Evolutionary conservation across 2,329 filamentous ascomycete genomes (phyloP), one percentile per base, ranked within the genome.

Genomic region (Epicoccum nigrum): DNA sequence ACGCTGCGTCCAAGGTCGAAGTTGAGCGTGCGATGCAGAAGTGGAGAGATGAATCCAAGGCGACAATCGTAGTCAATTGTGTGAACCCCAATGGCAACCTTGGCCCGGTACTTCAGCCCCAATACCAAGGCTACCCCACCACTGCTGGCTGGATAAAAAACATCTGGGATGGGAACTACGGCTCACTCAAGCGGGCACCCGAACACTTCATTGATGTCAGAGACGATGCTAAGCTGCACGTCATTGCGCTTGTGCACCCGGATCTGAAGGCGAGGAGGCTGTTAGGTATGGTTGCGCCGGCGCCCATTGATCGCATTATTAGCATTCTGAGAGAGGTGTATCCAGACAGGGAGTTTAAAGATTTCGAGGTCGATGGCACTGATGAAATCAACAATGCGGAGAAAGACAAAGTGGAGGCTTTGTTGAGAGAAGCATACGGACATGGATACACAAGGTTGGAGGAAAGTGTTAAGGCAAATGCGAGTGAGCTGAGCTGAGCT

Each of bases 241-340:
- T 85, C 2, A 77, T 79, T 2, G 83, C 78, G 0, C 68, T 81
- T 7, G 70, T 83, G 0, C 70, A 81, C 17, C 70, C 74, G 0
- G 69, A 74, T 0, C 74, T 84, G 0, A 53, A 68, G 2, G 73
- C 74, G 0, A 77, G 85, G 59, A 77, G 84, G 1, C 63, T 86
- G 7, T 83, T 85, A 59, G 83, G 72, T 1, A 83, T 80, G 44
- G 81, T 78, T 0, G 69, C 74, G 1, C 75, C 74, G 0, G 79
- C 74, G 48, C 81, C 72, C 37, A 81, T 75, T 66, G 79, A 81
- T 16, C 60, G 75, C 2, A 57, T 82, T 13, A 55, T 81, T 8
- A 58, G 50, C 0, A 64, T 75, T 8, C 61, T 78, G 32, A 63
- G 72, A 21, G 69, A 73, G 34, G 21, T 74, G 3, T 71, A 72